A percentile compares a stretch with the other conserved stretches of the same genome.
These are phyloP conservation scores for Phytophthora palmivora DNA, from an alignment of 352 stramenopile species.

Conservation along the genomic window DNA sequence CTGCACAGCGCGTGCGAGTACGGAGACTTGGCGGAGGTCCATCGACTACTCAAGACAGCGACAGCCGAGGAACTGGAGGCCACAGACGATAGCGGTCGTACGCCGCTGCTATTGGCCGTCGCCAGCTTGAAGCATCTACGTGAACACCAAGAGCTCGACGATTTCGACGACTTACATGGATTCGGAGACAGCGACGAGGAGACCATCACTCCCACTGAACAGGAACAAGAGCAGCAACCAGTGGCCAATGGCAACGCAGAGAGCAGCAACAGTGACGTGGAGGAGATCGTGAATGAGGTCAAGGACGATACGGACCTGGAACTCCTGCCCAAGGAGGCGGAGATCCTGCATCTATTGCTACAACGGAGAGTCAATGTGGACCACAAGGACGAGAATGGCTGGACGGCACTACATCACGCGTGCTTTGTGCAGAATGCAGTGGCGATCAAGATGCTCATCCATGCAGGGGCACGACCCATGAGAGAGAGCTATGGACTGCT, in stretches of 20 bases:
- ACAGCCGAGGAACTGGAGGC: slow-evolving; percentile 75
- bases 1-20: slow-evolving; percentile 84
- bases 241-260: slow-evolving; percentile 9
- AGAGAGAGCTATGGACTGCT: slow-evolving; percentile 77
- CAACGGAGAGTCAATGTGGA: slow-evolving; percentile 78
- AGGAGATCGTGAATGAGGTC: slow-evolving; percentile 55
- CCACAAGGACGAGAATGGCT: slow-evolving; percentile 85
- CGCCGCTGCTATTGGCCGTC: slow-evolving; percentile 79
- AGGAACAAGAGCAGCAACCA: slow-evolving; percentile 13
- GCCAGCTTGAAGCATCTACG: slow-evolving; percentile 56
- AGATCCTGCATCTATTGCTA: slow-evolving; percentile 82
- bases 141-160: slow-evolving; percentile 51
- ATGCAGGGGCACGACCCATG: slow-evolving; percentile 70
- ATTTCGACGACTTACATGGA: slow-evolving; percentile 47
- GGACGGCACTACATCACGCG: slow-evolving; percentile 84
- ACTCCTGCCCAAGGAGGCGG: slow-evolving; percentile 67
- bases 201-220: neutral
- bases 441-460: slow-evolving; percentile 78
- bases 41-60: slow-evolving; percentile 64
- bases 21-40: slow-evolving; percentile 66
- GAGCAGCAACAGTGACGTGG: slow-evolving; percentile 27
- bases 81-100: slow-evolving; percentile 76
- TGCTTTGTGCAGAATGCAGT: slow-evolving; percentile 81
- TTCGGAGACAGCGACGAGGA: slow-evolving; percentile 36
- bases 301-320: slow-evolving; percentile 60